Conservation (phyloP, 2,329 filamentous ascomycete genomes). For the Pyrenophora tritici-repentis region DNA sequence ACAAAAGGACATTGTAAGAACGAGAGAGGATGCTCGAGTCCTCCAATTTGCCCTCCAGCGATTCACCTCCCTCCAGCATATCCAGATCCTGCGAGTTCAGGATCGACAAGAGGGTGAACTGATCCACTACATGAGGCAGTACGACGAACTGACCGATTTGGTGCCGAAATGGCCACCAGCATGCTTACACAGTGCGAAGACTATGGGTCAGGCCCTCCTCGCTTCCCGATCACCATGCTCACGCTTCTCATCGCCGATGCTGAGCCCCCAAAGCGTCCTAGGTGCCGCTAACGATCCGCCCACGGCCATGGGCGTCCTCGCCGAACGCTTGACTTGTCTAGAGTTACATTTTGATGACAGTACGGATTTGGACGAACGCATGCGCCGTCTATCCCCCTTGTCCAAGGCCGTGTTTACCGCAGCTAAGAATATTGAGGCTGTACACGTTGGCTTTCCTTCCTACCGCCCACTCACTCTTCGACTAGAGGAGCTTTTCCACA, state of each 20-base stretch:
- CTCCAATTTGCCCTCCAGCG: conserved; percentile 60
- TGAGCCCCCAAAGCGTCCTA: conserved; percentile 64
- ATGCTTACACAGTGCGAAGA: conserved; percentile 65
- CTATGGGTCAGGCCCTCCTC: conserved; percentile 62
- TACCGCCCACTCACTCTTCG: conserved; percentile 61
- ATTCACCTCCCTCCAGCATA: conserved; percentile 66
- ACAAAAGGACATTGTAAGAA: conserved; percentile 57
- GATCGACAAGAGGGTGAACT: conserved; percentile 63
- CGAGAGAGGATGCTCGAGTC: conserved; percentile 57
- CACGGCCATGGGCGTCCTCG: conserved; percentile 56
- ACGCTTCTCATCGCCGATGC: conserved; percentile 66
- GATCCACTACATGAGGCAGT: conserved; percentile 57
- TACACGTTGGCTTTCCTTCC: conserved; percentile 68
- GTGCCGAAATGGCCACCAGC: conserved; percentile 66
- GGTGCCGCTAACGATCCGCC: conserved; percentile 56
- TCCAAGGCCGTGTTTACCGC: conserved; percentile 64
- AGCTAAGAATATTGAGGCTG: conserved; percentile 63
- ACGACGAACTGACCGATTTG: conserved; percentile 52
- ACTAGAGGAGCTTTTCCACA: conserved; percentile 66
- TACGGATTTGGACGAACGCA: conserved; percentile 61
- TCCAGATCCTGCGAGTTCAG: conserved; percentile 67
- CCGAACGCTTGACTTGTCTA: conserved; percentile 63
- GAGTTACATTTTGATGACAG: conserved; percentile 68
- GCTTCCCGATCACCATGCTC: conserved; percentile 61
- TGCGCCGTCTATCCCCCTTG: conserved; percentile 61